phyloP scores from a whole-genome alignment of 805 yeast species.

The Kodamaea restingae region DNA sequence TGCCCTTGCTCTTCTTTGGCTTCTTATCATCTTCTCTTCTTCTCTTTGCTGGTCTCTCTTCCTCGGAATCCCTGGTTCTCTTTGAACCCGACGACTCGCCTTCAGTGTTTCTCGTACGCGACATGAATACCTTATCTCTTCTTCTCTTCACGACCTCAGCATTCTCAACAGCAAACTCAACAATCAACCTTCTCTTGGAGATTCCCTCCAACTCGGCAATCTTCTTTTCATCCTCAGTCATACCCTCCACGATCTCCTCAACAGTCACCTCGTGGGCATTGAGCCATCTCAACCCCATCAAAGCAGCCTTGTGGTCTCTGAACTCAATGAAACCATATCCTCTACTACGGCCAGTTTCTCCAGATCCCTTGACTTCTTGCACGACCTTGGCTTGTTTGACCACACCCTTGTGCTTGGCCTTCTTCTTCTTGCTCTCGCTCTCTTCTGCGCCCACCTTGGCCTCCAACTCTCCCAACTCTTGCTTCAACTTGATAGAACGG shows the following conservation, averaged over 20 bases:
- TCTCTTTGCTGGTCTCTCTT: constrained; percentile 12
- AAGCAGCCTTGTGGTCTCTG: constrained; percentile 86
- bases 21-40: constrained; percentile 14
- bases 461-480: constrained; percentile 28
- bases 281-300: constrained; percentile 96
- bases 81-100: constrained; percentile 19
- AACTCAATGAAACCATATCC: constrained; percentile 96
- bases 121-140: constrained; percentile 55
- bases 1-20: constrained; percentile 10
- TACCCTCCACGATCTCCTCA: constrained; percentile 68
- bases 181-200: constrained; percentile 73
- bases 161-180: constrained; percentile 93
- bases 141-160: constrained; percentile 92
- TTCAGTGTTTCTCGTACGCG: constrained; percentile 22
- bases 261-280: constrained; percentile 83
- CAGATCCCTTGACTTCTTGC: constrained; percentile 86
- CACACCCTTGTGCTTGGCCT: constrained; percentile 78
- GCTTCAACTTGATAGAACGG: constrained; percentile 71
- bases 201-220: constrained; percentile 49
- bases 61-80: constrained; percentile 8
- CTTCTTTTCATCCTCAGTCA: constrained; percentile 63
- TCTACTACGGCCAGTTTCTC: constrained; percentile 84
- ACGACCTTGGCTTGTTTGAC: constrained; percentile 92
- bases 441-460: constrained; percentile 20
- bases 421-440: constrained; percentile 47